These are phyloP conservation scores for Cutaneotrichosporon sp. DNA, from an alignment of 1,284 basidiomycete genomes.

Conservation along the genomic window DNA sequence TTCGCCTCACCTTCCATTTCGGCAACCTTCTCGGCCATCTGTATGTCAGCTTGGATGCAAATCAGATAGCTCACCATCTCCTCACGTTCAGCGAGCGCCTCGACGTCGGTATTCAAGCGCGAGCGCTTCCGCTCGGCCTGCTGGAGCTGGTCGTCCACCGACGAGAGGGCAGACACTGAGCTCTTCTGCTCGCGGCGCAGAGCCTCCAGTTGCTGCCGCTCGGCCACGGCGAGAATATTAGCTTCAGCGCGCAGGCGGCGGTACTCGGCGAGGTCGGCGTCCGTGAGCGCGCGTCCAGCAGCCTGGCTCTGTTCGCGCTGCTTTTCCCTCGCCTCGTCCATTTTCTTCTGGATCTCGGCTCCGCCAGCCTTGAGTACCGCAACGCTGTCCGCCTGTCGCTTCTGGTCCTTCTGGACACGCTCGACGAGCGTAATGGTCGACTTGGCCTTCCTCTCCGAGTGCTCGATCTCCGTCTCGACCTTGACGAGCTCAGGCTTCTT, in stretches of 20 bases:
- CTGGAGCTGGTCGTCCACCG: conserved; percentile 61
- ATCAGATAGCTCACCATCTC: conserved; percentile 49
- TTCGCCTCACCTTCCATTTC: conserved; percentile 51
- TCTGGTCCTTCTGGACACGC: conserved; percentile 67
- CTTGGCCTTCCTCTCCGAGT: conserved; percentile 72
- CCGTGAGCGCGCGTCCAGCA: conserved; percentile 72
- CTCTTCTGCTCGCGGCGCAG: conserved; percentile 81
- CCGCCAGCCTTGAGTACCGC: conserved; percentile 65
- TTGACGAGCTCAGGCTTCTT: conserved; percentile 81
- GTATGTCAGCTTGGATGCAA: neutral
- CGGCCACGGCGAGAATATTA: conserved; percentile 73
- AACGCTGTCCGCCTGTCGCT: conserved; percentile 65
- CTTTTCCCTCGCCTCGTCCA: conserved; percentile 75
- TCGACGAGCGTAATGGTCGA: conserved; percentile 67
- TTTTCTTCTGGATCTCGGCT: conserved; percentile 64
- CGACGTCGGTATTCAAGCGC: conserved; percentile 65
- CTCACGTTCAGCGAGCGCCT: conserved; percentile 61
- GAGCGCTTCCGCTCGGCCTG: conserved; percentile 64
- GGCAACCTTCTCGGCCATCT: conserved; percentile 59
- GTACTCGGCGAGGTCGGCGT: conserved; percentile 85
- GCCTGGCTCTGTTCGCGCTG: conserved; percentile 68
- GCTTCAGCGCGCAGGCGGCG: conserved; percentile 66
- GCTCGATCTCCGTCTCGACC: conserved; percentile 80
- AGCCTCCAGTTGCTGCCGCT: conserved; percentile 81
- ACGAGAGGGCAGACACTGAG: conserved; percentile 61